Evolutionary conservation across 1,284 basidiomycete genomes (phyloP).

Genomic region (Cryptococcus amylolentus): DNA sequence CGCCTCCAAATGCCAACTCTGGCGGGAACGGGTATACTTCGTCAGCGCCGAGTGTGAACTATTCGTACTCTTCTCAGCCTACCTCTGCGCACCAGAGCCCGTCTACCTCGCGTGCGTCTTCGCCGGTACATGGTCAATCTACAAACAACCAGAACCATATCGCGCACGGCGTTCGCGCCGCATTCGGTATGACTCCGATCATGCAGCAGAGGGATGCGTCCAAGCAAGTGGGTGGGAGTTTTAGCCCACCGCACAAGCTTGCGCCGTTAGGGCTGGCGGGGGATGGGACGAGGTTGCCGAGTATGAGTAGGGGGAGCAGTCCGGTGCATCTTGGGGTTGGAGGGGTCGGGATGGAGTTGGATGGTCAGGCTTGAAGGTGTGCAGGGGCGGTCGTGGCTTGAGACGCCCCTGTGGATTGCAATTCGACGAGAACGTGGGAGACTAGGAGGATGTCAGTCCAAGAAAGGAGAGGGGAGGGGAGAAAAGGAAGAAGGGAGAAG

Average conservation of each 20-base stretch:
- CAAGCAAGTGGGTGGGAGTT: constrained; percentile 2
- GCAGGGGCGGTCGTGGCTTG: too few relatives aligned
- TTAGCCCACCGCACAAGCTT: constrained; percentile 27
- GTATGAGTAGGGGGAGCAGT: constrained; percentile 32
- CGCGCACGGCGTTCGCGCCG: constrained; percentile 63
- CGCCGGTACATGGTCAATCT: constrained; percentile 32
- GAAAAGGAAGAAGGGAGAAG: neutral
- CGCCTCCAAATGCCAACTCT: constrained; percentile 37
- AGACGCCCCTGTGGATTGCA: neutral
- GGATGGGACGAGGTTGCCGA: constrained; percentile 25
- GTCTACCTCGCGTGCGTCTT: constrained; percentile 37
- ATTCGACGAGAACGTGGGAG: neutral
- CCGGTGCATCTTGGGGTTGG: constrained; percentile 24
- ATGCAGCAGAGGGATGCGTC: neutral
- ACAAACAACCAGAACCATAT: constrained; percentile 42
- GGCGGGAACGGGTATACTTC: constrained; percentile 22
- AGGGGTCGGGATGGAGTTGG: constrained; percentile 31
- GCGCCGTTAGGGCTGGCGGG: constrained; percentile 28
- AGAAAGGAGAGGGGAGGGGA: neutral
- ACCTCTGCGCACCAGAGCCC: constrained; percentile 44
- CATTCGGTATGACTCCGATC: constrained; percentile 87
- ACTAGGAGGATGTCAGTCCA: neutral
- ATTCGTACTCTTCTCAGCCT: constrained; percentile 32
- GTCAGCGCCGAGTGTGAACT: constrained; percentile 30
- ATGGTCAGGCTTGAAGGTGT: constrained; percentile 21